Conservation (phyloP, 495 filamentous ascomycete genomes). For the Cenococcum geophilum region DNA sequence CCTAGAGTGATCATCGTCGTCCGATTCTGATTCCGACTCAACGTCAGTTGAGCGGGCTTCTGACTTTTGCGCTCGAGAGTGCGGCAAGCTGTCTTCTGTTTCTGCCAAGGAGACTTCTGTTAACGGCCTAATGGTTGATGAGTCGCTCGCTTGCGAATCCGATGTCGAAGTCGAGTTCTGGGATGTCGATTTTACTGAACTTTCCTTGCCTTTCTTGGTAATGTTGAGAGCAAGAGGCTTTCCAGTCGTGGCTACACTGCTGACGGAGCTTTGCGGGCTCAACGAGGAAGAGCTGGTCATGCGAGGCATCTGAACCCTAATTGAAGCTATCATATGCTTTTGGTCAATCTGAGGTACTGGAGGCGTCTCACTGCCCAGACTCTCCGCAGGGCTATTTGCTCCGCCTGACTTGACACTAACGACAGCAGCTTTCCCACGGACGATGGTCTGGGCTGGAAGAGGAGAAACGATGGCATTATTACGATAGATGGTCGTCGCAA, state of each 20-base stretch:
- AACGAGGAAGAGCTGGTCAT: constrained; percentile 22
- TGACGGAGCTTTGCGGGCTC: constrained; percentile 21
- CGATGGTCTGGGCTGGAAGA: constrained; percentile 74
- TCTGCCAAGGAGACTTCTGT: constrained; percentile 28
- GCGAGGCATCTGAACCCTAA: constrained; percentile 34
- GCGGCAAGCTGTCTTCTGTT: constrained; percentile 22
- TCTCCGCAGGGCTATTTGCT: constrained; percentile 35
- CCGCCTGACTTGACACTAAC: constrained; percentile 70
- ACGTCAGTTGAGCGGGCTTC: constrained; percentile 10
- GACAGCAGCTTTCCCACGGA: constrained; percentile 78
- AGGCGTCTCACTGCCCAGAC: constrained; percentile 21
- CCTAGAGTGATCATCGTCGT: constrained; percentile 27
- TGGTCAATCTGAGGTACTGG: constrained; percentile 31
- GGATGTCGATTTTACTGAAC: constrained; percentile 7
- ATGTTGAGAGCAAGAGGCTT: constrained; percentile 33
- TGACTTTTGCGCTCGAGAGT: constrained; percentile 25
- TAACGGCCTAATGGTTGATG: constrained; percentile 21
- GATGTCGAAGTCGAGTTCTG: constrained; percentile 21
- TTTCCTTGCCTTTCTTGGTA: constrained; percentile 23
- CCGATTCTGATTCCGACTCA: constrained; percentile 27
- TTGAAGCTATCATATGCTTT: constrained; percentile 20
- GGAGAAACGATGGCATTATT: constrained; percentile 77
- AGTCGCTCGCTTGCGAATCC: constrained; percentile 16
- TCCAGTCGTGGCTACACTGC: constrained; percentile 32
- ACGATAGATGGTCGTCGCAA: constrained; percentile 88